A percentile compares a stretch with the other conserved stretches of the same genome.
phyloP scores from a whole-genome alignment of 2,329 filamentous ascomycete genomes.

The Cryphonectria japonica region DNA sequence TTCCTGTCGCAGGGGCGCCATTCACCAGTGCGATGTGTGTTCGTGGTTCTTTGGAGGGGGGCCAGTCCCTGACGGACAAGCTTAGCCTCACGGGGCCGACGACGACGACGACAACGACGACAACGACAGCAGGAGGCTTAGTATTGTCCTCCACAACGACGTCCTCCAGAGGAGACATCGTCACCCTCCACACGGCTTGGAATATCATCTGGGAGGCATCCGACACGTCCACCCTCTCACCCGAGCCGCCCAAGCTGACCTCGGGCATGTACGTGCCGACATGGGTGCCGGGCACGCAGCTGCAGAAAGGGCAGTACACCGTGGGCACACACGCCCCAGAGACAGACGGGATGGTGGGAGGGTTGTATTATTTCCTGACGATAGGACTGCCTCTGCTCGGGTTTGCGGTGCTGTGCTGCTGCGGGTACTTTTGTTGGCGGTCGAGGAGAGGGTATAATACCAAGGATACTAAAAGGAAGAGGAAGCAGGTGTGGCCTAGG shows the following conservation, averaged over 20 bases:
- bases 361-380: background rate
- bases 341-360: background rate
- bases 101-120: background rate
- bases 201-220: background rate
- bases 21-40: background rate
- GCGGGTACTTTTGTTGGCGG: background rate
- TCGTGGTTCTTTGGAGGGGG: background rate
- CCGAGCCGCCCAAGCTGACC: constrained; percentile 1
- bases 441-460: background rate
- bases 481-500: background rate
- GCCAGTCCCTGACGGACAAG: background rate
- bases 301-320: background rate
- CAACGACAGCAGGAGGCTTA: background rate
- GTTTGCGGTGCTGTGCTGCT: background rate
- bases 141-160: background rate
- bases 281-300: constrained; percentile 1
- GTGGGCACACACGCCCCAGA: background rate
- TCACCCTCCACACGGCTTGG: constrained; percentile 1
- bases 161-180: background rate
- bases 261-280: constrained; percentile 7
- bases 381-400: background rate
- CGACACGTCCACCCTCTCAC: background rate
- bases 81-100: background rate
- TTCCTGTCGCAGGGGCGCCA: background rate
- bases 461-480: background rate